Percentiles rank a stretch among this genome's conserved stretches.
phyloP scores from a whole-genome alignment of 192 early-diverging fungal genomes.

The Coemansia sp. region DNA sequence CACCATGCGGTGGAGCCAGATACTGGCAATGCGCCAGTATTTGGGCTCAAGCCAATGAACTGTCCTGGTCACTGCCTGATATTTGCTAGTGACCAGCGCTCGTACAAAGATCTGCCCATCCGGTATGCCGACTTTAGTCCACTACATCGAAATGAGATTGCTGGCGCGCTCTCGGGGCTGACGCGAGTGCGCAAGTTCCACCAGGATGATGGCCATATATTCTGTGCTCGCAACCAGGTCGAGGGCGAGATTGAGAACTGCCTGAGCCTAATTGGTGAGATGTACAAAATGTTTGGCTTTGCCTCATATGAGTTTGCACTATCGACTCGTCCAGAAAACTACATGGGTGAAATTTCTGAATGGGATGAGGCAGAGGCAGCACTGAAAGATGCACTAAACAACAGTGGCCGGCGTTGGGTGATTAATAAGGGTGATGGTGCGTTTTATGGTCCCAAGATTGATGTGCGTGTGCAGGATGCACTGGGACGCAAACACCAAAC shows the following conservation, averaged over 20 bases:
- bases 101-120: slow-evolving; percentile 86
- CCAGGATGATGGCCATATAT: slow-evolving; percentile 97
- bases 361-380: slow-evolving; percentile 81
- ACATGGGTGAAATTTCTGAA: slow-evolving; percentile 69
- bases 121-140: slow-evolving; percentile 92
- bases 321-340: slow-evolving; percentile 78
- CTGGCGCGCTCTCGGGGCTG: slow-evolving; percentile 84
- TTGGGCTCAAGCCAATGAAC: slow-evolving; percentile 97
- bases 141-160: slow-evolving; percentile 90
- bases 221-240: slow-evolving; percentile 82
- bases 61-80: slow-evolving; percentile 95
- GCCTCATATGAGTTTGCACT: slow-evolving; percentile 72
- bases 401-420: slow-evolving; percentile 62
- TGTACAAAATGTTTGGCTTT: slow-evolving; percentile 66
- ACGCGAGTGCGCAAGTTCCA: slow-evolving; percentile 93
- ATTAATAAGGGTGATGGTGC: slow-evolving; percentile 87
- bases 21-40: slow-evolving; percentile 36
- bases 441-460: slow-evolving; percentile 97
- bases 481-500: slow-evolving; percentile 85
- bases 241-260: slow-evolving; percentile 73
- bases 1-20: slow-evolving; percentile 3
- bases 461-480: slow-evolving; percentile 81
- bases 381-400: slow-evolving; percentile 68
- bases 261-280: slow-evolving; percentile 73
- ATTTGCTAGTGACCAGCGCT: slow-evolving; percentile 75